Base-by-base conservation (phyloP, 352 stramenopile species). In the Blastocystis sp. region DNA sequence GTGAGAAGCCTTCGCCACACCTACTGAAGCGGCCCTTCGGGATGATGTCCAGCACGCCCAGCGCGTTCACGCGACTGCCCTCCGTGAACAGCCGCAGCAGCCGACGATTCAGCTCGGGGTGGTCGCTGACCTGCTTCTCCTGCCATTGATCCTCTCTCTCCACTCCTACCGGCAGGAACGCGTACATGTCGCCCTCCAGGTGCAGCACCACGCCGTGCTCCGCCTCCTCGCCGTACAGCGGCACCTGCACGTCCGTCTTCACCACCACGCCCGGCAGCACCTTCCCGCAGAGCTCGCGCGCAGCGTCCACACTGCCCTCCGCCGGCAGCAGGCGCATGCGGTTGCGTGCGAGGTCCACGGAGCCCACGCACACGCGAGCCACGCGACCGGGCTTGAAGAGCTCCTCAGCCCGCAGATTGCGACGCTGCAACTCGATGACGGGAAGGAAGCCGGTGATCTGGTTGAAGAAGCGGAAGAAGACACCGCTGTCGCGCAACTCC, bases 381-480 rank as follows among this genome's bases (percentile, higher is more conserved):
- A 85, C 48, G 14, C 46, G 64, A 21, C 57, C 75, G 14, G 51
- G 38, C 44, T 53, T 42, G 27, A 61, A 85, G 36, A 72, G 4
- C 3, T 51, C 38, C 0, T 85, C 57, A 40, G 57, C 11, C 2
- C 40, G 18, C 16, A 76, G n/a, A 7, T 54, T 24, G 18, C 63
- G 40, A 57, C 46, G 63, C 48, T 85, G 63, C 42, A 85, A 21
- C 46, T 76, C 57, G 32, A 21, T 61, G 24, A 9, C 14, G 7
- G 27, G 40, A 44, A 85, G 76, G 21, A 76, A 56, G 7, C 57
- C 57, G n/a, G 32, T 14, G 32, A 85, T 44, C 34, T 38, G 24
- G 38, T 76, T 76, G 57, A 85, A 85, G 57, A 85, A 85, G 16
- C 38, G 27, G 29, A 85, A 21, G 27, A 72, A 9, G 18, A 85